Conservation (phyloP, 495 filamentous ascomycete species). For the Penicillium atrosanguineum region DNA sequence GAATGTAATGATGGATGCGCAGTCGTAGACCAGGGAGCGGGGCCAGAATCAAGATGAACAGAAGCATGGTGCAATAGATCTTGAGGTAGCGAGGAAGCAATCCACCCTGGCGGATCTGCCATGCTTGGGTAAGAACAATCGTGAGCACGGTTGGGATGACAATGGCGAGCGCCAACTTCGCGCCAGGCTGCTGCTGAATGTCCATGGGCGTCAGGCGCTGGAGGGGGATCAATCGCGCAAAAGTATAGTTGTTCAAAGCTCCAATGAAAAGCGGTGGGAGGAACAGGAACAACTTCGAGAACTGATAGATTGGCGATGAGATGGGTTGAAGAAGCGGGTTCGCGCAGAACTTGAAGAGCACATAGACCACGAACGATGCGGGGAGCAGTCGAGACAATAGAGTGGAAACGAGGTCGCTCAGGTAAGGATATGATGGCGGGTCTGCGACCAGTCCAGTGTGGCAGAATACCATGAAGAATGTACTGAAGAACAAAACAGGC, state of each 20-base stretch:
- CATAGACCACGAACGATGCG: slow-evolving; percentile 69
- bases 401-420: slow-evolving; percentile 62
- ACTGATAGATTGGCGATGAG: slow-evolving; percentile 53
- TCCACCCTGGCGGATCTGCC: slow-evolving; percentile 71
- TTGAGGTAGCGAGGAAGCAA: slow-evolving; percentile 66
- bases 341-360: slow-evolving; percentile 70
- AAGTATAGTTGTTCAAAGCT: slow-evolving; percentile 77
- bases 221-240: slow-evolving; percentile 76
- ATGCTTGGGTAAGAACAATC: slow-evolving; percentile 66
- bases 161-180: slow-evolving; percentile 64
- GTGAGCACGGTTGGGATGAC: slow-evolving; percentile 60
- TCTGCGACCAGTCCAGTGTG: slow-evolving; percentile 80
- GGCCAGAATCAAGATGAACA: slow-evolving; percentile 60
- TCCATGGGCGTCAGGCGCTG: slow-evolving; percentile 74
- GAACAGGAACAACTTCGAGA: slow-evolving; percentile 74
- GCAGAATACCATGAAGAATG: slow-evolving; percentile 71
- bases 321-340: slow-evolving; percentile 53
- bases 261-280: slow-evolving; percentile 75
- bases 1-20: slow-evolving; percentile 92
- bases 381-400: slow-evolving; percentile 73
- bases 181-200: slow-evolving; percentile 72
- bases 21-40: slow-evolving; percentile 78
- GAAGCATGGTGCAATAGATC: slow-evolving; percentile 64
- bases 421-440: slow-evolving; percentile 56
- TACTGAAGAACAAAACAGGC: slow-evolving; percentile 66